Evolutionary conservation across 2,329 filamentous ascomycete genomes (phyloP).

Genomic region (Pochonia chlamydosporia): DNA sequence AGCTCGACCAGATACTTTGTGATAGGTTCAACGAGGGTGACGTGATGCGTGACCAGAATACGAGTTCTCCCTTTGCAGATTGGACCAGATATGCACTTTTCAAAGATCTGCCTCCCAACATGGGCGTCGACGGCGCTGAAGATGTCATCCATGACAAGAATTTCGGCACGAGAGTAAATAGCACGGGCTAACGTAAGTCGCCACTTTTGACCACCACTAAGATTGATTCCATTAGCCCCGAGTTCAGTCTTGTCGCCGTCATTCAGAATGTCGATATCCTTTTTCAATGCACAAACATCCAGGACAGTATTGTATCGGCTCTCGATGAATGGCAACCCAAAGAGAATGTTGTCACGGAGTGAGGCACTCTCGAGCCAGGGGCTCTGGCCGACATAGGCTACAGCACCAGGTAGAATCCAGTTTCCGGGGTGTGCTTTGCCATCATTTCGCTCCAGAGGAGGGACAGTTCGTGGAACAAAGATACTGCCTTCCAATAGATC

Average conservation of each 20-base stretch:
- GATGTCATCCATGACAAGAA: constrained; percentile 76
- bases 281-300: constrained; percentile 65
- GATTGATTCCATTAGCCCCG: constrained; percentile 77
- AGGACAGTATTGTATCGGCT: constrained; percentile 67
- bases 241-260: constrained; percentile 79
- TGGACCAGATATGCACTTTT: constrained; percentile 67
- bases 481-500: constrained; percentile 62
- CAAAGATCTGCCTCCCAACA: constrained; percentile 73
- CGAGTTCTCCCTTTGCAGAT: constrained; percentile 65
- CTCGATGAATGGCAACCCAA: constrained; percentile 64
- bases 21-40: constrained; percentile 62
- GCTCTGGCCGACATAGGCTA: constrained; percentile 73
- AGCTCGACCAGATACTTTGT: constrained; percentile 72
- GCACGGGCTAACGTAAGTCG: constrained; percentile 74
- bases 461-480: constrained; percentile 44
- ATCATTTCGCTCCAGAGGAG: constrained; percentile 52
- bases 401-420: constrained; percentile 64
- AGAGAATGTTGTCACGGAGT: constrained; percentile 72
- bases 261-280: constrained; percentile 69
- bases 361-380: constrained; percentile 83
- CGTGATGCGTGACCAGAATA: constrained; percentile 77
- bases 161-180: constrained; percentile 71
- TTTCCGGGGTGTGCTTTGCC: constrained; percentile 54
- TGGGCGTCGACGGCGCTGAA: constrained; percentile 80
- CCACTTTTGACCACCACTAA: constrained; percentile 81